Evolutionary conservation across 2,329 filamentous ascomycete genomes (phyloP).

Genomic region (Hymenoscyphus salicellus): DNA sequence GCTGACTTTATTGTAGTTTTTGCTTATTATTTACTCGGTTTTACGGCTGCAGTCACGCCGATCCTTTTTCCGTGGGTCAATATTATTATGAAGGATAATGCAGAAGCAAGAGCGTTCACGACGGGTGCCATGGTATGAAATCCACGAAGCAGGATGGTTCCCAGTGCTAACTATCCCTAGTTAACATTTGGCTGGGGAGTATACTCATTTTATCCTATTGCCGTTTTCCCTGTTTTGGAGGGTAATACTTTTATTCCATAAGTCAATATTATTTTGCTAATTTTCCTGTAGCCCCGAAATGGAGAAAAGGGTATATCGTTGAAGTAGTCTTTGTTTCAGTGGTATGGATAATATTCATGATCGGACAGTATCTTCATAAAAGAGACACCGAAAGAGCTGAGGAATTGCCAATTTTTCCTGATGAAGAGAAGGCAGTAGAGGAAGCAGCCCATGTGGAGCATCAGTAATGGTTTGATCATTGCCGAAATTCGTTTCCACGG

Average conservation of each 20-base stretch:
- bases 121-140: slow-evolving; percentile 35
- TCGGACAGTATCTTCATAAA: background rate
- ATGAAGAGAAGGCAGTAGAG: no score
- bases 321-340: background rate
- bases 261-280: no score
- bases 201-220: slow-evolving; percentile 34
- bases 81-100: slow-evolving; percentile 32
- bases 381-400: no score
- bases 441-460: no score
- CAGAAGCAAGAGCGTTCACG: slow-evolving; percentile 35
- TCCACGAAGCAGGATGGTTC: background rate
- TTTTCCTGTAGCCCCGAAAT: background rate
- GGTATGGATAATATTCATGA: background rate
- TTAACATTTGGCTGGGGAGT: slow-evolving; percentile 37
- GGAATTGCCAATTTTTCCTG: no score
- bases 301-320: background rate
- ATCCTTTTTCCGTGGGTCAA: slow-evolving; percentile 34
- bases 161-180: slow-evolving; percentile 15
- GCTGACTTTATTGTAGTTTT: slow-evolving; percentile 18
- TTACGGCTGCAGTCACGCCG: slow-evolving; percentile 31
- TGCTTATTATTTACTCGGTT: slow-evolving; percentile 30
- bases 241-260: slow-evolving; percentile 10
- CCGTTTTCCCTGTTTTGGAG: slow-evolving; percentile 34
- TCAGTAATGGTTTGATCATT: no score
- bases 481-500: no score